Base-by-base conservation (phyloP, 202 grass and related monocot species). In the Elaeis oleifera region DNA sequence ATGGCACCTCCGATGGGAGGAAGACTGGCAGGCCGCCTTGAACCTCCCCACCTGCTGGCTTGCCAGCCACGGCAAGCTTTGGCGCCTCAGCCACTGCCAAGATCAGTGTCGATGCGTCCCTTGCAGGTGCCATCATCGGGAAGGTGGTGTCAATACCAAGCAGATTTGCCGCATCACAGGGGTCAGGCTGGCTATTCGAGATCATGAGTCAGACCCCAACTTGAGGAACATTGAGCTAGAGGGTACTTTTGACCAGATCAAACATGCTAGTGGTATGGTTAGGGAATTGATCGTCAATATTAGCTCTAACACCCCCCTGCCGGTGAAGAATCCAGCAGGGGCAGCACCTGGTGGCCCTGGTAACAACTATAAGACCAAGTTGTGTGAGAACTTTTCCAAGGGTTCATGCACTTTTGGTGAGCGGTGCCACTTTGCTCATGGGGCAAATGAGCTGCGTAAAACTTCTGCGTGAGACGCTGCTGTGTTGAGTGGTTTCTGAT, bases 171-270 rank as follows among this genome's bases (percentile, higher is more conserved):
- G 26, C 1, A 20, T 54, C 13, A 67, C 49, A 1, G 50, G 64
- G 0, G 64, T 31, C n/a, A 67, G 54, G 64, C n/a, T 67, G 23
- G 64, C 64, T 4, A 67, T 67, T 28, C 17, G 64, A 6, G 64
- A 67, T 11, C 64, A 67, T 16, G 64, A 67, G 19, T 54, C 64
- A 15, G 64, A 67, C 51, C 51, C 64, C 24, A 32, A 55, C 11
- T 18, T 67, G 64, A 67, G 64, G 51, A 67, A 67, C 16, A 54
- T 67, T 36, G 51, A 67, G 22, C 64, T 67, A 16, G 50, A 54
- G 24, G 64, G 64, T 53, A 31, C 50, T 16, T 67, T 67, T 66
- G 63, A 66, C 18, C 63, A 66, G 20, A 66, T 66, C 50, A 66
- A 66, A 18, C 49, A 66, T 52, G 63, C 63, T 23, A 66, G 63